These are phyloP conservation scores for Lentinus brumalis DNA, from an alignment of 768 basidiomycete species.

Conservation along the genomic window DNA sequence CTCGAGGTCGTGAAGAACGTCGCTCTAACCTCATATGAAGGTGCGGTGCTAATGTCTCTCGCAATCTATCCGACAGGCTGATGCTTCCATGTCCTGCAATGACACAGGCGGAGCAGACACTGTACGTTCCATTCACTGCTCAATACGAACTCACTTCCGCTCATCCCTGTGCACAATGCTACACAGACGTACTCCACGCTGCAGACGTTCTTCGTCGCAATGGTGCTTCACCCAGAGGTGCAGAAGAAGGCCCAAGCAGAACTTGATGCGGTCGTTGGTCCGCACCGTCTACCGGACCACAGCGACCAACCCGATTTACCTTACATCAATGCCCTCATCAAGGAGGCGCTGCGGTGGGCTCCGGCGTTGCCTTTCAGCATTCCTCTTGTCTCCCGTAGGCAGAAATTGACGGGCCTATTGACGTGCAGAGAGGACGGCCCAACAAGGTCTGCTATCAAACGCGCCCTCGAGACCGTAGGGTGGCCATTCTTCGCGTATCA, in stretches of 20 bases:
- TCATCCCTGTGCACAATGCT: not conserved
- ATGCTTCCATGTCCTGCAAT: no score
- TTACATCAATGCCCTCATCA: constrained; percentile 18
- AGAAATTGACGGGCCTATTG: no score
- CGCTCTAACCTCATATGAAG: constrained; percentile 1
- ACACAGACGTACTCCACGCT: constrained; percentile 8
- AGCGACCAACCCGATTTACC: constrained; percentile 11
- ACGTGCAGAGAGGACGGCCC: no score
- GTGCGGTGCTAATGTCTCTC: not conserved
- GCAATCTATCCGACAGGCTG: no score
- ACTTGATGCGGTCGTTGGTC: constrained; percentile 18
- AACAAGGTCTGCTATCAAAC: no score
- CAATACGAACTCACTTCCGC: not conserved
- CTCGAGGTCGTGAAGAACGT: not conserved
- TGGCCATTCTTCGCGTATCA: no score
- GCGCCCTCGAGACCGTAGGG: no score
- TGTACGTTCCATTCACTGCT: not conserved
- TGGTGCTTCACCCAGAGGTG: constrained; percentile 16
- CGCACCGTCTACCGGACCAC: constrained; percentile 15
- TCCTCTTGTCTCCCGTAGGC: no score
- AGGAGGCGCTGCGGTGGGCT: constrained; percentile 18
- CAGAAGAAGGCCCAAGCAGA: constrained; percentile 19
- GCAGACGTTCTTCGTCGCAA: constrained; percentile 13
- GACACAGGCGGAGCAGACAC: constrained; percentile 19
- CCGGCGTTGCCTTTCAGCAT: constrained; percentile 11